phyloP scores from a whole-genome alignment of 306 rosid species.

The Cicer pinnatifidum region DNA sequence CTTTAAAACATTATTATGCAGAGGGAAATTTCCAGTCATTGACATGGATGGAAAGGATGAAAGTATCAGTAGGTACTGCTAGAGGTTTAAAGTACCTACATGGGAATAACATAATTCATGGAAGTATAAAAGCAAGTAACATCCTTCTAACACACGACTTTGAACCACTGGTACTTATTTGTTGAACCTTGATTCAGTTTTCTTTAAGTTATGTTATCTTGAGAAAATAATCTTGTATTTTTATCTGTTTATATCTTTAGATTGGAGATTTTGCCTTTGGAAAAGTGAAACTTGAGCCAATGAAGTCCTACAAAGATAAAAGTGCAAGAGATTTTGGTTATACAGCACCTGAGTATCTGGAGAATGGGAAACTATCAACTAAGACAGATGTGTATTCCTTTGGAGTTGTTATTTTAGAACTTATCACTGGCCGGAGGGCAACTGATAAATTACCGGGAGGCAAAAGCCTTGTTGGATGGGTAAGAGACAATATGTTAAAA shows the following conservation, averaged over 20 bases:
- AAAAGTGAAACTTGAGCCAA: slow-evolving; percentile 38
- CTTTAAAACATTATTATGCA: slow-evolving; percentile 50
- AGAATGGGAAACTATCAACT: slow-evolving; percentile 48
- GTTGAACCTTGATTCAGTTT: slow-evolving; percentile 43
- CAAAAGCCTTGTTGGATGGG: slow-evolving; percentile 54
- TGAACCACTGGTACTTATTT: slow-evolving; percentile 70
- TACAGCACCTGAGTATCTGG: slow-evolving; percentile 52
- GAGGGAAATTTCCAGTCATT: slow-evolving; percentile 56
- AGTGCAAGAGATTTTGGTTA: slow-evolving; percentile 41
- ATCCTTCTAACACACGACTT: slow-evolving; percentile 77
- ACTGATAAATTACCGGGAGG: slow-evolving; percentile 45
- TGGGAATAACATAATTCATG: slow-evolving; percentile 68
- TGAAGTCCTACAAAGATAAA: slow-evolving; percentile 44
- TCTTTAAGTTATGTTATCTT: slow-evolving; percentile 18
- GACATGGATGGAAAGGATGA: slow-evolving; percentile 75
- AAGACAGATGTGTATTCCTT: slow-evolving; percentile 54
- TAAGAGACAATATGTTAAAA: slow-evolving; percentile 41
- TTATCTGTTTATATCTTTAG: slow-evolving; percentile 39
- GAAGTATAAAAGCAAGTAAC: slow-evolving; percentile 78
- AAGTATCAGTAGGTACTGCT: slow-evolving; percentile 66
- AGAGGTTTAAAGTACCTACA: slow-evolving; percentile 76
- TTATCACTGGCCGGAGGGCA: slow-evolving; percentile 50
- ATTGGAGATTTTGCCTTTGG: slow-evolving; percentile 52
- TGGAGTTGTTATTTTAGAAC: slow-evolving; percentile 56
- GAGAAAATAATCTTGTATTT: background rate